These are phyloP conservation scores for Fusarium abutilonis DNA, from an alignment of 2,329 filamentous ascomycete species.

Conservation along the genomic window DNA sequence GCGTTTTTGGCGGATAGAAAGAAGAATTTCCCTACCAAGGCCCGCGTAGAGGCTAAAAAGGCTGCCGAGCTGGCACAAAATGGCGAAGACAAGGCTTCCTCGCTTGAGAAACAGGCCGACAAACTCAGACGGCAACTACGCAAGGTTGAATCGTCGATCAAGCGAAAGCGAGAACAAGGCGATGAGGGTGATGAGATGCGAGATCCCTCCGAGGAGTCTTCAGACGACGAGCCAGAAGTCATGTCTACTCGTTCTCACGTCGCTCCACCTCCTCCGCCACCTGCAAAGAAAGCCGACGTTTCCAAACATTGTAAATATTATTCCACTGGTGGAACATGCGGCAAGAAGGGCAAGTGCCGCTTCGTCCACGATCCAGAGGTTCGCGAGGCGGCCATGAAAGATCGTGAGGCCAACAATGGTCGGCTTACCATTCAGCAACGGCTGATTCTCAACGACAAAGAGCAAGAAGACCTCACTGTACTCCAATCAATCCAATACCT, in stretches of 20 bases:
- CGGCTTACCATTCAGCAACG: constrained; percentile 73
- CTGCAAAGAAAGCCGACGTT: constrained; percentile 67
- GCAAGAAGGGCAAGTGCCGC: constrained; percentile 79
- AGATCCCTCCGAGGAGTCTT: constrained; percentile 61
- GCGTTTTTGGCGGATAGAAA: constrained; percentile 84
- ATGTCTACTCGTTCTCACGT: constrained; percentile 59
- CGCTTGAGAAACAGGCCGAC: constrained; percentile 68
- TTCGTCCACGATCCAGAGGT: constrained; percentile 74
- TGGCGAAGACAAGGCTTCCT: constrained; percentile 70
- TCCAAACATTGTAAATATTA: constrained; percentile 76
- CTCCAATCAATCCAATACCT: constrained; percentile 73
- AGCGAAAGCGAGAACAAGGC: constrained; percentile 73
- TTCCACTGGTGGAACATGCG: constrained; percentile 73
- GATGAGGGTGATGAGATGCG: constrained; percentile 75
- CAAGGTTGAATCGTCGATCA: constrained; percentile 75
- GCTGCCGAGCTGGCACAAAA: constrained; percentile 57
- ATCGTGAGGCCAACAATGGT: constrained; percentile 72
- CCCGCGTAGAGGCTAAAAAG: constrained; percentile 72
- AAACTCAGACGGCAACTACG: constrained; percentile 71
- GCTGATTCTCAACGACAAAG: constrained; percentile 72
- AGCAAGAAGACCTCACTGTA: constrained; percentile 73
- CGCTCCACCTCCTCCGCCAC: constrained; percentile 52
- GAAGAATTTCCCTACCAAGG: constrained; percentile 81
- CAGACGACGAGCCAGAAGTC: constrained; percentile 69
- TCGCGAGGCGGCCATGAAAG: constrained; percentile 69